A percentile compares a stretch with the other conserved stretches of the same genome.
phyloP scores from a whole-genome alignment of 768 basidiomycete species.

The Suillus weaverae region DNA sequence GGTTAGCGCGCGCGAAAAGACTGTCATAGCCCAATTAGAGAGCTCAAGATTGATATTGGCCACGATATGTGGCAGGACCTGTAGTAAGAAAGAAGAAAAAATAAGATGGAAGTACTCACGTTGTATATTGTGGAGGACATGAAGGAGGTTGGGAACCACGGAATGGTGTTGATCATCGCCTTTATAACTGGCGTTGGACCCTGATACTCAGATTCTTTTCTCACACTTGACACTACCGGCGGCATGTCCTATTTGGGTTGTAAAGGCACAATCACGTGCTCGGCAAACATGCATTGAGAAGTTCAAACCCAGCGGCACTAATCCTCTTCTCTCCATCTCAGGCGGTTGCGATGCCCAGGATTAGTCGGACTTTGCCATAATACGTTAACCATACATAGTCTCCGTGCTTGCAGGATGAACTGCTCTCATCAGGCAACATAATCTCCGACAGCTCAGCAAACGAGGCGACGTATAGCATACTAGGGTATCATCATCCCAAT shows the following conservation, averaged over 20 bases:
- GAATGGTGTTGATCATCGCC: constrained; percentile 40
- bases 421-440: neutral
- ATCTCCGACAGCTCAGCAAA: constrained; percentile 2
- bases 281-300: constrained; percentile 14
- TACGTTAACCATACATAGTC: neutral
- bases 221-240: constrained; percentile 37
- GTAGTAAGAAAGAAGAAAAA: neutral
- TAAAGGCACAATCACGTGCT: constrained; percentile 33
- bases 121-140: constrained; percentile 42
- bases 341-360: constrained; percentile 1
- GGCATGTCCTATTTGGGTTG: constrained; percentile 30
- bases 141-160: constrained; percentile 37
- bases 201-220: constrained; percentile 34
- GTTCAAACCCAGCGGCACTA: constrained; percentile 24
- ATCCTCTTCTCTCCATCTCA: neutral
- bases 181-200: constrained; percentile 38
- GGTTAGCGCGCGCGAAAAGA: constrained; percentile 10
- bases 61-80: neutral
- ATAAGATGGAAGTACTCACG: constrained; percentile 25
- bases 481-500: constrained; percentile 1
- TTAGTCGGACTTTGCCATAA: neutral
- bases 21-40: neutral
- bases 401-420: constrained; percentile 4
- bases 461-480: neutral
- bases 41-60: neutral